A percentile compares a stretch with the other conserved stretches of the same genome.
These are phyloP conservation scores for Talaromyces marneffei DNA, from an alignment of 2,329 filamentous ascomycete species.

Conservation along the genomic window DNA sequence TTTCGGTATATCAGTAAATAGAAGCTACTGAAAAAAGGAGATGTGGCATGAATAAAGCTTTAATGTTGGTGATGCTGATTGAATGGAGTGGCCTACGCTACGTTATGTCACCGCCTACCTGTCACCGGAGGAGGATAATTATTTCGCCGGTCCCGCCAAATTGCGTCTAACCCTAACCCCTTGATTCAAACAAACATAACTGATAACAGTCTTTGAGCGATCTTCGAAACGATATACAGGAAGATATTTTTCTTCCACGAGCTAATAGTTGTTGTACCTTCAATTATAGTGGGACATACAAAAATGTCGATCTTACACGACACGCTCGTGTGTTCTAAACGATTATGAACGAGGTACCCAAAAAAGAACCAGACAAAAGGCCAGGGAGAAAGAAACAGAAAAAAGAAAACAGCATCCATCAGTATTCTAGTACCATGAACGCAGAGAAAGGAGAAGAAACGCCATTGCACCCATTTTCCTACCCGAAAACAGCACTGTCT, in stretches of 20 bases:
- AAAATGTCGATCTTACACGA: background rate
- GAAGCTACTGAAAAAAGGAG: background rate
- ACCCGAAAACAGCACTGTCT: slow-evolving; percentile 14
- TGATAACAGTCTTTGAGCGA: background rate
- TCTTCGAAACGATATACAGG: background rate
- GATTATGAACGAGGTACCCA: background rate
- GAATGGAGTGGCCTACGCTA: background rate
- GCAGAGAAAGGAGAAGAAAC: slow-evolving; percentile 4
- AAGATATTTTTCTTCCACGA: background rate
- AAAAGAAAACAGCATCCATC: slow-evolving; percentile 24
- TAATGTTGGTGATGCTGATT: background rate
- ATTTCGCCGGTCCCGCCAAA: background rate
- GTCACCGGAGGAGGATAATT: background rate
- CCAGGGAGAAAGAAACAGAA: slow-evolving; percentile 14
- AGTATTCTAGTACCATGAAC: slow-evolving; percentile 13
- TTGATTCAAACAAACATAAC: background rate
- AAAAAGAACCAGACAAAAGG: background rate
- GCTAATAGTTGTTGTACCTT: background rate
- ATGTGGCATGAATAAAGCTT: background rate
- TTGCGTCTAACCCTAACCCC: background rate
- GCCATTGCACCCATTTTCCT: slow-evolving; percentile 14
- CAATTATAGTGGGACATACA: slow-evolving; percentile 1
- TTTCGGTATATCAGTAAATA: background rate
- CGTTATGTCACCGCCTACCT: slow-evolving; percentile 5
- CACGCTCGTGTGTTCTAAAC: background rate